Conservation (phyloP, 2,329 filamentous ascomycete species). For the Trematosphaeria pertusa region DNA sequence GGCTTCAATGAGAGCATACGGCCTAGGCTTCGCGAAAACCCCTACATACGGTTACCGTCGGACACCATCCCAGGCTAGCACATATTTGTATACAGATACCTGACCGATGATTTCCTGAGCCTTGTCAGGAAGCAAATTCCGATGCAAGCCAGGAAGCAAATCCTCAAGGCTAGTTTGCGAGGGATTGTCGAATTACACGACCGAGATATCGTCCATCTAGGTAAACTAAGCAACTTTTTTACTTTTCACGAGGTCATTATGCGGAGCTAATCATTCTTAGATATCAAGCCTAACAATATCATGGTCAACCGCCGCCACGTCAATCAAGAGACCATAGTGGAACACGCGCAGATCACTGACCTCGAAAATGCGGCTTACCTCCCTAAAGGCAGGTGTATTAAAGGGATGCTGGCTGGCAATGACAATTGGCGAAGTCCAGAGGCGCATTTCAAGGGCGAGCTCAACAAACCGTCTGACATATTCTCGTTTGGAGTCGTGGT, state of each 20-base stretch:
- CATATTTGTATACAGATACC: slow-evolving; percentile 32
- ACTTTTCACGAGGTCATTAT: too few species aligned
- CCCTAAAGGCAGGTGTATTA: slow-evolving; percentile 37
- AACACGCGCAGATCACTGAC: slow-evolving; percentile 34
- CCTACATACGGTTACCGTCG: slow-evolving; percentile 23
- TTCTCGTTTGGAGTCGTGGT: slow-evolving; percentile 40
- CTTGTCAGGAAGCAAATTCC: slow-evolving; percentile 22
- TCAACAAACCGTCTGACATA: slow-evolving; percentile 39
- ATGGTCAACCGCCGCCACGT: slow-evolving; percentile 26
- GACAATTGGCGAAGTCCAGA: slow-evolving; percentile 44
- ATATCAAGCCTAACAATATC: slow-evolving; percentile 41
- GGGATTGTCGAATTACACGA: slow-evolving; percentile 34
- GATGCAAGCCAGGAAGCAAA: slow-evolving; percentile 22
- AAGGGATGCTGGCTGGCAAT: slow-evolving; percentile 38
- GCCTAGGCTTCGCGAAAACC: slow-evolving; percentile 28
- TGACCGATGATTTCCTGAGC: slow-evolving; percentile 27
- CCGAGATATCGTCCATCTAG: slow-evolving; percentile 35
- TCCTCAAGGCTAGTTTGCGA: slow-evolving; percentile 31
- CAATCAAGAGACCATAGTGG: slow-evolving; percentile 16
- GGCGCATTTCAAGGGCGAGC: slow-evolving; percentile 29
- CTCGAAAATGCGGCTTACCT: slow-evolving; percentile 47
- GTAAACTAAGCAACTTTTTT: slow-evolving; percentile 21
- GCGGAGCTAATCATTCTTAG: slow-evolving; percentile 22
- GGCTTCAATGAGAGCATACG: slow-evolving; percentile 29
- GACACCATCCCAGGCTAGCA: slow-evolving; percentile 26